Conservation (phyloP, 495 filamentous ascomycete genomes). For the Astrothelium macrocarpum region DNA sequence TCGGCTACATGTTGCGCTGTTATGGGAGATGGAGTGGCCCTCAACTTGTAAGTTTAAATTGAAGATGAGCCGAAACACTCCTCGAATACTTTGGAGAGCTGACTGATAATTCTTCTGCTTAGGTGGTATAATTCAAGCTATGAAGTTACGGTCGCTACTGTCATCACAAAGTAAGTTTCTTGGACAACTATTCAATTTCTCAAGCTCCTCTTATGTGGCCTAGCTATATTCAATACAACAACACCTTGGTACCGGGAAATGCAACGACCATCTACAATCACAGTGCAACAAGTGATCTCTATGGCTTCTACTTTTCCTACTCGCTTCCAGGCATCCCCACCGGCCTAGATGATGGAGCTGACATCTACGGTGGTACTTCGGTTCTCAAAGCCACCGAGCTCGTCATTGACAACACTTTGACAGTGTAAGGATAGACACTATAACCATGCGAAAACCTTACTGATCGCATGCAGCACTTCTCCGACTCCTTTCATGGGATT, state of each 20-base stretch:
- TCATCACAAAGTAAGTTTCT: conserved; percentile 2
- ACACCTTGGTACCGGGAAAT: background rate
- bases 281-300: background rate
- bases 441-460: background rate
- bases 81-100: background rate
- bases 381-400: background rate
- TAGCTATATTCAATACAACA: conserved; percentile 5
- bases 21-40: background rate
- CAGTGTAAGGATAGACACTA: background rate
- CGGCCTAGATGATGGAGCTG: background rate
- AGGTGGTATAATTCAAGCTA: background rate
- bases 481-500: conserved; percentile 4
- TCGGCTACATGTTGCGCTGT: background rate
- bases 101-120: background rate
- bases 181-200: background rate
- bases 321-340: background rate
- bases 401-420: background rate
- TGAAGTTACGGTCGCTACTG: conserved; percentile 1
- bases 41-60: background rate
- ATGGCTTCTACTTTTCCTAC: background rate
- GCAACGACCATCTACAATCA: background rate
- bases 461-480: background rate
- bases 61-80: background rate
- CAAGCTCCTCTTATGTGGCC: background rate
- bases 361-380: background rate